These are phyloP conservation scores for Hibiscus syriacus DNA, from an alignment of 345 rosid species.

Conservation along the genomic window DNA sequence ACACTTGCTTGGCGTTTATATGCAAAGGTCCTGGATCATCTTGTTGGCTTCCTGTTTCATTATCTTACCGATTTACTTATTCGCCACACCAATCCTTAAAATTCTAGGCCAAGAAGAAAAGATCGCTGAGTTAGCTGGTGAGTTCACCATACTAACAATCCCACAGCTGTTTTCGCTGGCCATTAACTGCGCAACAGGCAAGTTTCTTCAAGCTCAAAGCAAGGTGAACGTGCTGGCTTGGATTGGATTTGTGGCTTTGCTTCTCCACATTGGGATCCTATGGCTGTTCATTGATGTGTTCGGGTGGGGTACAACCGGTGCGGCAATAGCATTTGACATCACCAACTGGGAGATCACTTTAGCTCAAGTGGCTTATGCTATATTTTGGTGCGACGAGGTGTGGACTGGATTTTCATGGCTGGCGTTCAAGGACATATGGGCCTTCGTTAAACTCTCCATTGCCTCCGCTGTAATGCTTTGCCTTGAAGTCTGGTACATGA, in stretches of 20 bases:
- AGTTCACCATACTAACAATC: constrained; percentile 38
- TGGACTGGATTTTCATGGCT: constrained; percentile 59
- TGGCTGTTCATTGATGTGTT: constrained; percentile 41
- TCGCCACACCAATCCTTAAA: constrained; percentile 55
- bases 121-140: constrained; percentile 52
- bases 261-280: constrained; percentile 33
- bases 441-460: constrained; percentile 62
- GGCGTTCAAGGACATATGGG: constrained; percentile 68
- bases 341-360: constrained; percentile 38
- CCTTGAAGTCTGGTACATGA: constrained; percentile 80
- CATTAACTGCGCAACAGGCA: constrained; percentile 29
- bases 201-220: constrained; percentile 66
- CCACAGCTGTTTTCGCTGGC: constrained; percentile 68
- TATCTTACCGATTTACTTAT: constrained; percentile 53
- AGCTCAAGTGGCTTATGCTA: constrained; percentile 44
- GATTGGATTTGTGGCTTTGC: constrained; percentile 41
- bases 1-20: constrained; percentile 61
- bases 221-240: constrained; percentile 45
- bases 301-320: constrained; percentile 52
- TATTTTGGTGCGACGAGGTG: constrained; percentile 53
- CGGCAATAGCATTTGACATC: constrained; percentile 55
- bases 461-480: constrained; percentile 87
- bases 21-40: constrained; percentile 83
- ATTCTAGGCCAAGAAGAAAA: constrained; percentile 50
- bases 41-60: constrained; percentile 29